Evolutionary conservation across 495 filamentous ascomycete species (phyloP).

Genomic region (Penicillium salamii): DNA sequence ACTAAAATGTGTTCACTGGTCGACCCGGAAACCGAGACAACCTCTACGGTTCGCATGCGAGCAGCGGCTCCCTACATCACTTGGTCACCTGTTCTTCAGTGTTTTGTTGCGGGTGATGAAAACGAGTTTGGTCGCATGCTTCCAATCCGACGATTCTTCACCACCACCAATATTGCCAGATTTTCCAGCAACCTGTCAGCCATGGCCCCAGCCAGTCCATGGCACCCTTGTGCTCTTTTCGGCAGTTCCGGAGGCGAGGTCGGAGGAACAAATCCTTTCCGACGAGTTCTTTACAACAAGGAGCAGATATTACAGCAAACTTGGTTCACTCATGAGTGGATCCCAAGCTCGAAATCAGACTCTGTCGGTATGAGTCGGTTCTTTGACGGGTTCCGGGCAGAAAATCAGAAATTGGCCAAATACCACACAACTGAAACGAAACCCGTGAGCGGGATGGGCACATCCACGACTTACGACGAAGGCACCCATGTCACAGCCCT

Average conservation of each 20-base stretch:
- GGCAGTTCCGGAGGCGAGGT: slow-evolving; percentile 59
- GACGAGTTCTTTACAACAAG: slow-evolving; percentile 52
- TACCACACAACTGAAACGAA: slow-evolving; percentile 31
- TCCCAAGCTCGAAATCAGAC: slow-evolving; percentile 25
- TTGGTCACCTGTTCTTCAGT: slow-evolving; percentile 57
- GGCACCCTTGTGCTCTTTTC: slow-evolving; percentile 53
- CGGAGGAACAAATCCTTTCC: slow-evolving; percentile 53
- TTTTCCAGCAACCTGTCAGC: slow-evolving; percentile 37
- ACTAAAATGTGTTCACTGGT: slow-evolving; percentile 55
- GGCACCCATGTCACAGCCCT: slow-evolving; percentile 52
- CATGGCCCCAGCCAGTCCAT: slow-evolving; percentile 40
- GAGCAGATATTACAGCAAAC: slow-evolving; percentile 53
- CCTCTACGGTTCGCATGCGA: slow-evolving; percentile 50
- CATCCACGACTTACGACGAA: slow-evolving; percentile 57
- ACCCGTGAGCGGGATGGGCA: slow-evolving; percentile 33
- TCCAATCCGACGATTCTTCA: slow-evolving; percentile 56
- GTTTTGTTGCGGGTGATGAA: slow-evolving; percentile 56
- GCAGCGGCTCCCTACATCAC: slow-evolving; percentile 45
- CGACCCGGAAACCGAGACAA: slow-evolving; percentile 46
- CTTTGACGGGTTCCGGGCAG: slow-evolving; percentile 56
- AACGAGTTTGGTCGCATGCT: slow-evolving; percentile 52
- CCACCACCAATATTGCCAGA: slow-evolving; percentile 37
- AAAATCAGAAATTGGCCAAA: slow-evolving; percentile 35
- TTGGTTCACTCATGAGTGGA: slow-evolving; percentile 65
- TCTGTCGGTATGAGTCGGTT: slow-evolving; percentile 51